Percentiles rank a stretch among this genome's conserved stretches.
phyloP scores from a whole-genome alignment of 1,139 yeast genomes.

The Debaryomyces udenii region DNA sequence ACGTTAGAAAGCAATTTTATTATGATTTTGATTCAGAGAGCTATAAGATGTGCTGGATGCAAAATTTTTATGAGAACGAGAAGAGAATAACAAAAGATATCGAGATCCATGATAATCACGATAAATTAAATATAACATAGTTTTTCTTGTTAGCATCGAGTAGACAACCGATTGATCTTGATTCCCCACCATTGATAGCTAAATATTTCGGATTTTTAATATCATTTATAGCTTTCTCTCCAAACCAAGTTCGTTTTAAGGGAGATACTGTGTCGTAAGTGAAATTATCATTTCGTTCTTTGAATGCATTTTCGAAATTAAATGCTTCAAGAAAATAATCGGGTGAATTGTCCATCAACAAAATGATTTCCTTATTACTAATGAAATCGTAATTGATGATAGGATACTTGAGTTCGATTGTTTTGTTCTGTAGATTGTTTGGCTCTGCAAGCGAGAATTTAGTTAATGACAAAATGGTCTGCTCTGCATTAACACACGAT shows the following conservation, averaged over 20 bases:
- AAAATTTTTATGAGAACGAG: slow-evolving; percentile 27
- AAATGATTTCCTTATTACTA: slow-evolving; percentile 15
- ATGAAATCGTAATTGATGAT: slow-evolving; percentile 19
- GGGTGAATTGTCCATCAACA: slow-evolving; percentile 12
- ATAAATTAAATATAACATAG: slow-evolving; percentile 37
- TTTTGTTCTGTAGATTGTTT: not conserved
- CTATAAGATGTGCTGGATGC: slow-evolving; percentile 28
- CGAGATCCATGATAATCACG: slow-evolving; percentile 1
- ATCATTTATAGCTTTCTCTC: slow-evolving; percentile 6
- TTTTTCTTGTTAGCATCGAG: slow-evolving; percentile 41
- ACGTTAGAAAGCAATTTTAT: slow-evolving; percentile 37
- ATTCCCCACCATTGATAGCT: slow-evolving; percentile 26
- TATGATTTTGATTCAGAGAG: slow-evolving; percentile 18
- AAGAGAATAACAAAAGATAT: slow-evolving; percentile 9
- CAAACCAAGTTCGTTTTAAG: slow-evolving; percentile 7
- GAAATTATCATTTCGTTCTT: slow-evolving; percentile 5
- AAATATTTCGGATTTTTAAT: slow-evolving; percentile 24
- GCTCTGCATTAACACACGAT: slow-evolving; percentile 8
- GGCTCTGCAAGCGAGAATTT: slow-evolving; percentile 10
- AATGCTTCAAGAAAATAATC: slow-evolving; percentile 14
- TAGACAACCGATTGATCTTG: slow-evolving; percentile 39
- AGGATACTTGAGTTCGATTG: slow-evolving; percentile 4
- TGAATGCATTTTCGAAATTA: slow-evolving; percentile 14
- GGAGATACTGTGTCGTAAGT: slow-evolving; percentile 12
- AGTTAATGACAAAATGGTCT: slow-evolving; percentile 4